Percentiles rank a stretch among this genome's conserved stretches.
Evolutionary conservation across 2,329 filamentous ascomycete genomes (phyloP).

Genomic region (Aureobasidium subglaciale): DNA sequence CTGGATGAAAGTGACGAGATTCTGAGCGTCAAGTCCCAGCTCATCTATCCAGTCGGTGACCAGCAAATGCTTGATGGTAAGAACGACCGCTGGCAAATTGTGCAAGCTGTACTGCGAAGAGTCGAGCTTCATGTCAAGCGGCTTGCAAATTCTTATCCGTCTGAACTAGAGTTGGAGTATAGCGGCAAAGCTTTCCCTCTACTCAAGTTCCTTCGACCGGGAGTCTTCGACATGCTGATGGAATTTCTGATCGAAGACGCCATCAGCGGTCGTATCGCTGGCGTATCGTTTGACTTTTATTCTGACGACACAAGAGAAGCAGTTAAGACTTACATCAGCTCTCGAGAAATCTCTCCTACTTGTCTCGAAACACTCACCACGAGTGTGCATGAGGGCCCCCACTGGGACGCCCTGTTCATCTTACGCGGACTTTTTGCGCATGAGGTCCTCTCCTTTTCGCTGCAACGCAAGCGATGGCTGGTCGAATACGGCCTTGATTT

Average conservation of each 20-base stretch:
- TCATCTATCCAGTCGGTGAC: constrained; percentile 39
- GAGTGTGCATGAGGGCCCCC: too few relatives aligned
- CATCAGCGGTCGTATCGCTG: constrained; percentile 22
- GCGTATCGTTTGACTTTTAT: background rate
- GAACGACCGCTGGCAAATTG: constrained; percentile 33
- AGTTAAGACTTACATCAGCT: background rate
- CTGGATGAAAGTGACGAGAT: constrained; percentile 54
- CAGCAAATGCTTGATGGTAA: constrained; percentile 35
- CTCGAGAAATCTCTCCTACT: background rate
- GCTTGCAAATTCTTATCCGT: constrained; percentile 35
- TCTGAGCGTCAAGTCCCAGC: constrained; percentile 35
- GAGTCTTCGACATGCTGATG: constrained; percentile 29
- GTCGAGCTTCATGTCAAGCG: constrained; percentile 23
- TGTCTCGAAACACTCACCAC: too few relatives aligned
- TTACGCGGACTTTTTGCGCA: constrained; percentile 57
- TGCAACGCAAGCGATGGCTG: constrained; percentile 59
- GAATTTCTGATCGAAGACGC: constrained; percentile 28
- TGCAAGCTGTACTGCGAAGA: constrained; percentile 31
- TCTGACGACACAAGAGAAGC: background rate
- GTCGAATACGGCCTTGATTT: constrained; percentile 51
- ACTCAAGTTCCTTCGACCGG: constrained; percentile 46
- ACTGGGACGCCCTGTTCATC: constrained; percentile 39
- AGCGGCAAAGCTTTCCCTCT: constrained; percentile 45
- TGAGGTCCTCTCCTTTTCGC: constrained; percentile 50
- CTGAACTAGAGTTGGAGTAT: constrained; percentile 45